Evolutionary conservation across 805 yeast species (phyloP), one percentile per base, ranked within the genome.

Genomic region (Sugiyamaella chiloensis): DNA sequence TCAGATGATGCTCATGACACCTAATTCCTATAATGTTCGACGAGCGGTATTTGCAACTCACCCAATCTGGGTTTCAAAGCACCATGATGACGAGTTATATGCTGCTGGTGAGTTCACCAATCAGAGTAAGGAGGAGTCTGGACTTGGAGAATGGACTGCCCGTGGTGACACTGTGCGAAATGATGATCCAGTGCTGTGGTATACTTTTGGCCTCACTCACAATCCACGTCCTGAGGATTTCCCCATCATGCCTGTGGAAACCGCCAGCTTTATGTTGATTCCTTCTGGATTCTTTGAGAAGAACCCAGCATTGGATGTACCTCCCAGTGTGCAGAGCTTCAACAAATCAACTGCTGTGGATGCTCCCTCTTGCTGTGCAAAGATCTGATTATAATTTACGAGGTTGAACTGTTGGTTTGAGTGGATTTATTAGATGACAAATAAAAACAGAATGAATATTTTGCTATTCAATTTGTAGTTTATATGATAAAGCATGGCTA

Each of bases 191-290:
- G 75, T 85, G 45, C 69, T 82, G 59, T 86, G 80, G 81, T 90
- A 85, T 67, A 85, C 91, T 24, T 85, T 86, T 60, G 93, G 93
- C 60, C 79, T 85, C 56, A 81, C 91, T 27, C 95, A 85, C 65
- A 82, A 85, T 78, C 95, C 95, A 51, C 83, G 90, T 11, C 91
- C 93, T 51, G 93, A 85, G 71, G 95, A 85, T 67, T 85, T 85
- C 83, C 93, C 93, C 48, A 78, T 85, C 54, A 85, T 85, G 93
- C 93, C 93, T 41, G 84, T 88, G 42, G 95, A 85, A 69, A 85
- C 87, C 60, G 81, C 85, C 60, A 79, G 83, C 51, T 71, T 85
- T 57, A 71, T 82, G 70, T 71, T 85, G 63, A 78, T 90, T 67
- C 93, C 93, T 58, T 75, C 91, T 64, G 80, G 85, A 68, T 81